Percentiles rank a stretch among this genome's conserved stretches.
These are phyloP conservation scores for Tolypocladium pustulatum DNA, from an alignment of 2,329 filamentous ascomycete genomes.

Conservation along the genomic window DNA sequence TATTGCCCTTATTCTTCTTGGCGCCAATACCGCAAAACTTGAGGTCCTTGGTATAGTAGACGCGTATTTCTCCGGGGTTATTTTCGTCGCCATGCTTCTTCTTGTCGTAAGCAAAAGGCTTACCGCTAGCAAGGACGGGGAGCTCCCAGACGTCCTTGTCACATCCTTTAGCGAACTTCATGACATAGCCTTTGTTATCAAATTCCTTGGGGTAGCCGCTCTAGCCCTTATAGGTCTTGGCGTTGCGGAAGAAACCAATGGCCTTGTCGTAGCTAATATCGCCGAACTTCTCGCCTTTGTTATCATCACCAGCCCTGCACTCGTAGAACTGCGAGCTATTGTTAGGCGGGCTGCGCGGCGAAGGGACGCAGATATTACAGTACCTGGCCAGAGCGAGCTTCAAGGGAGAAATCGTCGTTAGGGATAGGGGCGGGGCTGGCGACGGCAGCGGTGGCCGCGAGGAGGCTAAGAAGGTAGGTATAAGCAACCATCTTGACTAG, in stretches of 20 bases:
- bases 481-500: background rate
- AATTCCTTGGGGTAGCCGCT: background rate
- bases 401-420: background rate
- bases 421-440: background rate
- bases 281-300: background rate
- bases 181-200: background rate
- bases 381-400: background rate
- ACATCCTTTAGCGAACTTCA: background rate
- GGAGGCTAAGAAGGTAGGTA: background rate
- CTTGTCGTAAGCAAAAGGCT: background rate
- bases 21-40: background rate
- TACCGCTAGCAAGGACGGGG: background rate
- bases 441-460: background rate
- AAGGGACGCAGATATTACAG: background rate
- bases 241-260: background rate
- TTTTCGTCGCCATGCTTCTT: background rate
- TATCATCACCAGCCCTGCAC: background rate
- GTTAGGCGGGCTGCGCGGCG: background rate
- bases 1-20: background rate
- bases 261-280: background rate
- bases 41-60: background rate
- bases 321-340: background rate
- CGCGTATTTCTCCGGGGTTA: background rate
- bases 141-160: background rate
- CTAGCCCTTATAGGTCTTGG: background rate